Conservation (phyloP, 2,329 filamentous ascomycete genomes). For the Cordyceps fumosorosea region DNA sequence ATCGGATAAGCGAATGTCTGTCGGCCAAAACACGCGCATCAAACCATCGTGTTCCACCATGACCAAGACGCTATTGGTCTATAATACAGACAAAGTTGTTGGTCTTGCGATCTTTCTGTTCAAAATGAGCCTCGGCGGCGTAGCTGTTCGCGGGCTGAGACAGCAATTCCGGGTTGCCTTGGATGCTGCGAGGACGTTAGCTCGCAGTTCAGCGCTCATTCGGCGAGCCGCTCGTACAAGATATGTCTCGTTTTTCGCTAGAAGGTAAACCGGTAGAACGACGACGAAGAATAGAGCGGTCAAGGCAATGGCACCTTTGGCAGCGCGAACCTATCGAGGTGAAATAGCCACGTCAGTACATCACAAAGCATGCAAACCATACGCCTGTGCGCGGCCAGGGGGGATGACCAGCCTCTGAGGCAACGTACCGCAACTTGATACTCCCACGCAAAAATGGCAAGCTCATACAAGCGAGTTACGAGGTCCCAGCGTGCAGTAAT, state of each 20-base stretch:
- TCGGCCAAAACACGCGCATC: constrained; percentile 98
- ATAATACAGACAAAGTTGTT: constrained; percentile 15
- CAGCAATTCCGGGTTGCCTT: constrained; percentile 66
- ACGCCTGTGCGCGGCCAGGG: neutral
- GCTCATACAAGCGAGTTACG: constrained; percentile 91
- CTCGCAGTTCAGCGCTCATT: constrained; percentile 6
- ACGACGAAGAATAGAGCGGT: constrained; percentile 80
- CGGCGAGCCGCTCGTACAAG: constrained; percentile 52
- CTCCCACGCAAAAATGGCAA: constrained; percentile 95
- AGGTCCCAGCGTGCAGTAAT: constrained; percentile 99
- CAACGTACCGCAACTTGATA: constrained; percentile 86
- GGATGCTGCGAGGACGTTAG: constrained; percentile 59
- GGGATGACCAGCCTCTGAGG: neutral
- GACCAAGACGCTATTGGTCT: constrained; percentile 31
- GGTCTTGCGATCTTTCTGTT: constrained; percentile 19
- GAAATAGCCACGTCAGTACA: constrained; percentile 1
- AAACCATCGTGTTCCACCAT: constrained; percentile 76
- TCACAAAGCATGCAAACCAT: neutral
- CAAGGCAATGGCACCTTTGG: constrained; percentile 77
- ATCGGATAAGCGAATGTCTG: constrained; percentile 67
- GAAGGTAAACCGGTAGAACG: constrained; percentile 73
- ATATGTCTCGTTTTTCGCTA: constrained; percentile 73
- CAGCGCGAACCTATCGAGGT: constrained; percentile 62
- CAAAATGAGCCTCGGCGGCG: constrained; percentile 92
- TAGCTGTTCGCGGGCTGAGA: constrained; percentile 93